Base-by-base conservation (phyloP, 371 early-diverging fungal genomes). In the Lichtheimia ramosa region DNA sequence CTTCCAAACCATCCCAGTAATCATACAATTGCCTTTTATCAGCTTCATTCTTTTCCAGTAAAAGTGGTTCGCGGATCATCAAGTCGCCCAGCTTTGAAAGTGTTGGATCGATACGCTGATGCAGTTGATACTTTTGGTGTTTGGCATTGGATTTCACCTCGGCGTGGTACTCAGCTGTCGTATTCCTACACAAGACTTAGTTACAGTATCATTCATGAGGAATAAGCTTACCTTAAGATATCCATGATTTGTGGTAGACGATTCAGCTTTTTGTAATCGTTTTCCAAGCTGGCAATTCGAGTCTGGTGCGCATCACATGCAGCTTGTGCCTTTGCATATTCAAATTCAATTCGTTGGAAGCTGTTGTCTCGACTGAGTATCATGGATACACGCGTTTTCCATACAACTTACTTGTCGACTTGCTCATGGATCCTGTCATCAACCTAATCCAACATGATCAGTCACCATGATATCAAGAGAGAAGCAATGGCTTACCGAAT, bases 161-260 rank as follows among this genome's bases (percentile, higher is more conserved):
- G 10, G 34, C 34, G 0, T 34, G 6, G 34, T 34, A 34, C 34
- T 8, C 34, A 10, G 34, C 34, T 8, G 34, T 34, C 5, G 34
- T 34, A 10, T 34, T 34, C 10, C 34, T 34, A 8, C 6, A 34
- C 34, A 34, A 8, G 34, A 8, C 5, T 34, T 5, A 34, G 34
- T 34, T 34, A 10, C 10, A 34, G 34, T 0, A 8, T 34, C 10
- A 0, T 10, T 2, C 10, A 8, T 10, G 34, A 34, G 39, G 51
- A 16, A 3, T 54, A 43, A 4, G 12, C 48, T 15, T 60, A 53
- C 60, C 43, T 23, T 6, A 60, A 34, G 5, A 60, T 60, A 2
- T 48, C 43, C 1, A 53, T 12, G 18, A 60, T 52, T 48, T 60
- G 52, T 3, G 60, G 60, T 15, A 60, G 60, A 8, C 46, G 46